Evolutionary conservation across 2,329 filamentous ascomycete species (phyloP).

Genomic region (Fusarium avenaceum): DNA sequence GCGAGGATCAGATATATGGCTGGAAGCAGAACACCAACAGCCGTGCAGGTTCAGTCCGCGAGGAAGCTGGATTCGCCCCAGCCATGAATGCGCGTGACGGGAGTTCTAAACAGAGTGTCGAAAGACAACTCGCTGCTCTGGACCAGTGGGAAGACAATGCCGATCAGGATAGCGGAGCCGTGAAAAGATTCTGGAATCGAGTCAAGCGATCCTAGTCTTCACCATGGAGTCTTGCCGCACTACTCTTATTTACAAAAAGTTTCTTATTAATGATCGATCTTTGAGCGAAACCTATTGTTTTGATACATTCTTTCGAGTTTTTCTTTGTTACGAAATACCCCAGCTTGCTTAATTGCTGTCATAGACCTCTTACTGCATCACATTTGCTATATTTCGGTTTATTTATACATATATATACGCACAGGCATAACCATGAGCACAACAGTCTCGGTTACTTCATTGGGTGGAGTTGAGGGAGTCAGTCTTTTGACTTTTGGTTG

Average conservation of each 20-base stretch:
- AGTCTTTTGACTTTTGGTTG: conserved; percentile 7
- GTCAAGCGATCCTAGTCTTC: conserved; percentile 61
- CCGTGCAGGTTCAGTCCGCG: conserved; percentile 60
- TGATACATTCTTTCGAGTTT: conserved; percentile 5
- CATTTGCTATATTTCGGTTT: conserved; percentile 12
- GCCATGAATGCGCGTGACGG: conserved; percentile 51
- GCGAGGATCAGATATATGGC: conserved; percentile 79
- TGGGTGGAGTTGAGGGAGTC: conserved; percentile 45
- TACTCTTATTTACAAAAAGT: conserved; percentile 1
- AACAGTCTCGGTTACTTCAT: conserved; percentile 29
- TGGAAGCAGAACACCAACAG: conserved; percentile 65
- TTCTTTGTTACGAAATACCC: conserved; percentile 44
- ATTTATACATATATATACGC: conserved; percentile 7
- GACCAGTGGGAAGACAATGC: conserved; percentile 60
- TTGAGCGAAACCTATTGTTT: conserved; percentile 15
- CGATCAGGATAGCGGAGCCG: conserved; percentile 63
- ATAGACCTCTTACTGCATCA: conserved; percentile 25
- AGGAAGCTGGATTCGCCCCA: conserved; percentile 50
- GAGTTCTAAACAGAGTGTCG: conserved; percentile 66
- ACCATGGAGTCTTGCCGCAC: neutral
- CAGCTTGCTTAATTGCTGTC: conserved; percentile 38
- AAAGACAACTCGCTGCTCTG: conserved; percentile 66
- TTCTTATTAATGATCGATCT: conserved; percentile 4
- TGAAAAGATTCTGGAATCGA: conserved; percentile 75
- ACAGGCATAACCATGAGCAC: conserved; percentile 25